Evolutionary conservation across 2,329 filamentous ascomycete species (phyloP).

Genomic region (Monosporascus sp.): DNA sequence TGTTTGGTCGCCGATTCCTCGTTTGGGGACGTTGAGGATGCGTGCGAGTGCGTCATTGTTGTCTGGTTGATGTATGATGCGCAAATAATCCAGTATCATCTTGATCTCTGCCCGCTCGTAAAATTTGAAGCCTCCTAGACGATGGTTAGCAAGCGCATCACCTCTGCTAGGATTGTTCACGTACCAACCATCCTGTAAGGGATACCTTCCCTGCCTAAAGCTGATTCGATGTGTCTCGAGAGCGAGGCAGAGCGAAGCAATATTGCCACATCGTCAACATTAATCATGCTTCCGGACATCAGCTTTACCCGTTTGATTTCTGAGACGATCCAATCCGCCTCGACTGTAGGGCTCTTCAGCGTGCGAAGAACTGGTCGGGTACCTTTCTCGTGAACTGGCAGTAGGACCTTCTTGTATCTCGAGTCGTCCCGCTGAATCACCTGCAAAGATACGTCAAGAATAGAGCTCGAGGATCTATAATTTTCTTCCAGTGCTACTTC

Average conservation of each 20-base stretch:
- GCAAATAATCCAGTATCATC: slow-evolving; percentile 78
- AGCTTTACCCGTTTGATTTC: slow-evolving; percentile 69
- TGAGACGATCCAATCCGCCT: slow-evolving; percentile 83
- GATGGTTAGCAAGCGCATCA: slow-evolving; percentile 5
- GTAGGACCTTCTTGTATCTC: slow-evolving; percentile 72
- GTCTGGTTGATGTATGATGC: slow-evolving; percentile 75
- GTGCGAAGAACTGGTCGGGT: slow-evolving; percentile 75
- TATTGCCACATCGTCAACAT: slow-evolving; percentile 75
- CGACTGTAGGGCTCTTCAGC: slow-evolving; percentile 62
- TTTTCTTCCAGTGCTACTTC: slow-evolving; percentile 89
- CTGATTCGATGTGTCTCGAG: slow-evolving; percentile 80
- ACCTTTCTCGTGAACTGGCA: slow-evolving; percentile 75
- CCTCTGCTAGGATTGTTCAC: slow-evolving; percentile 12
- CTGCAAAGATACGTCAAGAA: slow-evolving; percentile 71
- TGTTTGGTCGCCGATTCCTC: slow-evolving; percentile 76
- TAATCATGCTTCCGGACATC: slow-evolving; percentile 69
- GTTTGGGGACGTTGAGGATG: slow-evolving; percentile 77
- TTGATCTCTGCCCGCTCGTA: slow-evolving; percentile 91
- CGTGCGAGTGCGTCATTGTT: slow-evolving; percentile 82
- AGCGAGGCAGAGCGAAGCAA: slow-evolving; percentile 78
- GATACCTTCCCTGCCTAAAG: slow-evolving; percentile 73
- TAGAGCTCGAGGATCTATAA: slow-evolving; percentile 84
- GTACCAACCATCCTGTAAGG: slow-evolving; percentile 84
- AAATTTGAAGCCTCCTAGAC: slow-evolving; percentile 69
- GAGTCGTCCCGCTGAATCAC: slow-evolving; percentile 87